A percentile compares a stretch with the other conserved stretches of the same genome.
These are phyloP conservation scores for Cladosporium sp. DNA, from an alignment of 2,329 filamentous ascomycete species.

Conservation along the genomic window DNA sequence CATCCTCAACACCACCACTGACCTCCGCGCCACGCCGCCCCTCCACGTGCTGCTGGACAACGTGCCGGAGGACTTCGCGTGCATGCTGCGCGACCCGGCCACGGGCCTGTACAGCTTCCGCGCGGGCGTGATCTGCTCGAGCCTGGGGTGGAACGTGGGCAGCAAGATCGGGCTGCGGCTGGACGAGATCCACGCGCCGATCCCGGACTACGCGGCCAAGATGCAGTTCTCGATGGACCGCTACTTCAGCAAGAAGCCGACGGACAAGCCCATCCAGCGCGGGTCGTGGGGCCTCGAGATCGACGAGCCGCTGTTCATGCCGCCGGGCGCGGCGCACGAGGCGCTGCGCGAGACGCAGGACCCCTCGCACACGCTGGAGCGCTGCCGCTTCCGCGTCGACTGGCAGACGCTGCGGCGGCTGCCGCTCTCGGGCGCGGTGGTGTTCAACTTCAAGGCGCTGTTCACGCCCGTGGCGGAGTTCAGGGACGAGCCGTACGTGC, in stretches of 20 bases:
- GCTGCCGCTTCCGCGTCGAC: conserved; percentile 69
- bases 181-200: conserved; percentile 63
- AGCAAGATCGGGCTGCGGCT: conserved; percentile 67
- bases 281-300: conserved; percentile 80
- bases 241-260: conserved; percentile 74
- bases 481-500: conserved; percentile 65
- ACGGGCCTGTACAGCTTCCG: conserved; percentile 69
- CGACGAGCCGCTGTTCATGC: conserved; percentile 68
- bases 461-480: conserved; percentile 71
- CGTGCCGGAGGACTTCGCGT: conserved; percentile 76
- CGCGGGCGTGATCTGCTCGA: conserved; percentile 71
- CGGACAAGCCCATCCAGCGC: conserved; percentile 70
- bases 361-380: conserved; percentile 48
- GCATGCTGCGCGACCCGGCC: conserved; percentile 64
- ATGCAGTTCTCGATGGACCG: conserved; percentile 84
- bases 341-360: conserved; percentile 54
- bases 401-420: conserved; percentile 81
- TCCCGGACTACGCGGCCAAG: conserved; percentile 81
- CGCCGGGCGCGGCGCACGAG: conserved; percentile 60
- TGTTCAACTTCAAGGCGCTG: conserved; percentile 84
- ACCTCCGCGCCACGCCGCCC: conserved; percentile 57
- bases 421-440: conserved; percentile 65
- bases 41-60: conserved; percentile 68
- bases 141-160: conserved; percentile 71
- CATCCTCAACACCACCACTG: conserved; percentile 57